Percentiles rank a stretch among this genome's conserved stretches.
Evolutionary conservation across 495 filamentous ascomycete species (phyloP).

Genomic region (Collariella sp.): DNA sequence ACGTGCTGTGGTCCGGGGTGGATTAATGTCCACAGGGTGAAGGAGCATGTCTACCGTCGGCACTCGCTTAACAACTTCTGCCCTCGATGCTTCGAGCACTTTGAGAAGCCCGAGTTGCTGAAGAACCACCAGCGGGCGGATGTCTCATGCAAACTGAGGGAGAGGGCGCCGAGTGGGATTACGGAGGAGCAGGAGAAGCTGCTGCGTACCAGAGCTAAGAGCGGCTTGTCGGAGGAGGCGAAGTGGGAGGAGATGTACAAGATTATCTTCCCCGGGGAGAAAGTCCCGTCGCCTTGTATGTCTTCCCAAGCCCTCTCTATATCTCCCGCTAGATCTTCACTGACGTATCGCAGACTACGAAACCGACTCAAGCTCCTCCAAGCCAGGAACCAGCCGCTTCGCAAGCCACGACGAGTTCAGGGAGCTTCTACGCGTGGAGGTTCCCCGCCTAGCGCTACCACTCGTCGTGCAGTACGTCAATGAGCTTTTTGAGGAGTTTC

Average conservation of each 20-base stretch:
- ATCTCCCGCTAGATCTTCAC: neutral
- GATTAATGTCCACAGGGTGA: slow-evolving; percentile 36
- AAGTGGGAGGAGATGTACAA: slow-evolving; percentile 28
- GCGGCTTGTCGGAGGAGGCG: slow-evolving; percentile 15
- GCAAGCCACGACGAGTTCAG: slow-evolving; percentile 15
- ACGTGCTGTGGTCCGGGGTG: slow-evolving; percentile 38
- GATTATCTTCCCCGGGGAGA: slow-evolving; percentile 20
- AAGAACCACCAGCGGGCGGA: slow-evolving; percentile 32
- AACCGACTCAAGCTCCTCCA: neutral
- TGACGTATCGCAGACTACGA: slow-evolving; percentile 16
- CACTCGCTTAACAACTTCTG: slow-evolving; percentile 34
- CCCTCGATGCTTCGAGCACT: slow-evolving; percentile 32
- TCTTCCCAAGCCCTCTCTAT: neutral
- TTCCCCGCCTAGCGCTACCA: slow-evolving; percentile 14
- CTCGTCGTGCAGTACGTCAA: slow-evolving; percentile 21
- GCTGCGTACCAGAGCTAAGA: slow-evolving; percentile 18
- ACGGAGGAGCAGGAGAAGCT: slow-evolving; percentile 25
- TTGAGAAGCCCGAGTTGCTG: slow-evolving; percentile 31
- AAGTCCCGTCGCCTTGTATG: slow-evolving; percentile 24
- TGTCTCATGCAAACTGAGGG: slow-evolving; percentile 25
- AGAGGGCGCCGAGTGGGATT: slow-evolving; percentile 15
- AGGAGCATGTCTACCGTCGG: slow-evolving; percentile 39
- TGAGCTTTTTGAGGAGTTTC: slow-evolving; percentile 11
- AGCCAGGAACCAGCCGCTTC: neutral
- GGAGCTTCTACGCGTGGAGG: slow-evolving; percentile 14